Evolutionary conservation across 352 stramenopile genomes (phyloP), one percentile per base, ranked within the genome.

Genomic region (Phytophthora colocasiae): DNA sequence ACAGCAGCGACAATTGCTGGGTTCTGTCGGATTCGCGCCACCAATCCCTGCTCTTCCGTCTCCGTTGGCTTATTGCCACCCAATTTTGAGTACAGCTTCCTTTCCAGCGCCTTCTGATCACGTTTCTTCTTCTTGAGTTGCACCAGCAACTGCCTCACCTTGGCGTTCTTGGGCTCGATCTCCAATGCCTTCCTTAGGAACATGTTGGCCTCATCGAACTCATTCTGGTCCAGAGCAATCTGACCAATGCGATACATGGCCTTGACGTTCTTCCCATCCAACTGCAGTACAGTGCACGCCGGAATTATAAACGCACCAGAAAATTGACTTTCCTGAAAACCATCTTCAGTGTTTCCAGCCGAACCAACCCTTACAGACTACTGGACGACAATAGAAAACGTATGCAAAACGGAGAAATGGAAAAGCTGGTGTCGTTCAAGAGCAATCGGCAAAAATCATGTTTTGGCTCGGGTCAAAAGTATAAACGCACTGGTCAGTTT

Each of bases 191-290:
- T 80, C 50, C 86, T 82, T 41, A 91, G 58, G 27, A 83, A 84
- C 55, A 71, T 58, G 14, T 75, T 79, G 4, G 84, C 80, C 29
- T 92, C 83, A 8, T 68, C 67, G 50, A 92, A 95, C 53, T 95
- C 87, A 62, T 78, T 90, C 67, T 90, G 74, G 43, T 91, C 80
- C 49, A 93, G 60, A 9, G 81, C 74, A 47, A 95, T 87, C 56
- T 90, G 84, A 4, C 72, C 81, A 10, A 95, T 58, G 6, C 84
- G 84, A 52, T 92, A 93, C 69, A 93, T 85, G 55, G 87, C 87
- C 70, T 95, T 95, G 52, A 92, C 66, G 59, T 95, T 95, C 32
- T 63, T 76, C 2, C 58, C 46, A 60, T 95, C 87, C 9, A 95
- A 61, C 68, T 93, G 83, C 43, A 93, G 69, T 47, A n/a, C n/a